These are phyloP conservation scores for Euryodendron excelsum DNA, from an alignment of 148 eudicot genomes.

Conservation along the genomic window DNA sequence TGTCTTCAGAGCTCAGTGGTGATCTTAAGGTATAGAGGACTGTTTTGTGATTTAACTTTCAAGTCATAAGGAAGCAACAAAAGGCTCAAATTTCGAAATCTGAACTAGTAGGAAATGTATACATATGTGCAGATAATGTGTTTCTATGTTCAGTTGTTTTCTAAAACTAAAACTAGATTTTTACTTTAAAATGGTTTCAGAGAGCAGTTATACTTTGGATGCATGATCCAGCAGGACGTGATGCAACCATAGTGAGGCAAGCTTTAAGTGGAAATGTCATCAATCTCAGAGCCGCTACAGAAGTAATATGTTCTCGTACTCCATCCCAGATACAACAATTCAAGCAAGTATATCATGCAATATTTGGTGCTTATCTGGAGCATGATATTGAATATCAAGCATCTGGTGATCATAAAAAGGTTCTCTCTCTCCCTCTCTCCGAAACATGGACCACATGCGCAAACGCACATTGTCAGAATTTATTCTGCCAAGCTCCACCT, in stretches of 20 bases:
- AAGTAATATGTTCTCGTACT: conserved; percentile 81
- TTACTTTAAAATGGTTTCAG: conserved; percentile 33
- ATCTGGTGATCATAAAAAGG: conserved; percentile 73
- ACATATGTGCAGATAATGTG: background rate
- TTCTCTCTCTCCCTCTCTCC: background rate
- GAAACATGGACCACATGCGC: background rate
- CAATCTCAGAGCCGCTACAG: conserved; percentile 56
- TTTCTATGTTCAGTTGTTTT: background rate
- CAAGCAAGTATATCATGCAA: conserved; percentile 50
- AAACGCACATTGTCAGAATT: background rate
- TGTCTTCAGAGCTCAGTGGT: conserved; percentile 65
- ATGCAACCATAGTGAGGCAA: conserved; percentile 60
- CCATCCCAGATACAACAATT: conserved; percentile 67
- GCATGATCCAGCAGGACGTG: conserved; percentile 71
- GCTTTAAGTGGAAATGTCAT: conserved; percentile 36
- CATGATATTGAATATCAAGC: conserved; percentile 58
- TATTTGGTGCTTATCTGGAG: conserved; percentile 57
- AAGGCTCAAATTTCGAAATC: background rate
- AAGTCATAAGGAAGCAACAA: background rate
- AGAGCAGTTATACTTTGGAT: conserved; percentile 70
- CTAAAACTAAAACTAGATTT: background rate
- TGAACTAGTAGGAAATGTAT: background rate
- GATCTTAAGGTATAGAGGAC: conserved; percentile 46
- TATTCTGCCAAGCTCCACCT: background rate
- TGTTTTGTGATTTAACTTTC: background rate